Conservation (phyloP, 2,329 filamentous ascomycete genomes). For the Pseudogymnoascus verrucosus region DNA sequence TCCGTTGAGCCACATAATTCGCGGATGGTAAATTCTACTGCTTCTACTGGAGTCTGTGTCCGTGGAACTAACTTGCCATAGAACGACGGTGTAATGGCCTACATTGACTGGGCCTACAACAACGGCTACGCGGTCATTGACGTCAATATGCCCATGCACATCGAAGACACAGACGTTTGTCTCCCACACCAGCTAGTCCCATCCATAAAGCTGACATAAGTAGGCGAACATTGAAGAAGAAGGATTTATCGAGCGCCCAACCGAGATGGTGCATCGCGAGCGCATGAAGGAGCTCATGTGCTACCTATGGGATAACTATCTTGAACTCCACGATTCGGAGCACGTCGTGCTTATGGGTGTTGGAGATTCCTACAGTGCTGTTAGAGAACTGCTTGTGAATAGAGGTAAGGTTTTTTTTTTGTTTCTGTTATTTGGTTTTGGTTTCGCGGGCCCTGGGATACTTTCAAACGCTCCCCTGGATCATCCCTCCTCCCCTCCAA, state of each 20-base stretch:
- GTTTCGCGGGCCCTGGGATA: not conserved
- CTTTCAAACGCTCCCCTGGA: not conserved
- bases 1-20: constrained; percentile 74
- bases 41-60: constrained; percentile 4
- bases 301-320: constrained; percentile 96
- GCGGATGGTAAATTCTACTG: constrained; percentile 62
- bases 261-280: constrained; percentile 9
- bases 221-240: constrained; percentile 1
- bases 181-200: not conserved
- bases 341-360: constrained; percentile 82
- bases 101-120: constrained; percentile 75
- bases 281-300: constrained; percentile 58
- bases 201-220: not conserved
- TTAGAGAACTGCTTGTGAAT: constrained; percentile 72
- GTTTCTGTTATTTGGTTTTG: not conserved
- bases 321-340: constrained; percentile 65
- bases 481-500: not conserved
- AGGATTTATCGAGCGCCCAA: constrained; percentile 27
- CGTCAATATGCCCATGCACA: constrained; percentile 76
- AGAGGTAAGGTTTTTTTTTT: constrained; percentile 46
- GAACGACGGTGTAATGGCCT: constrained; percentile 73
- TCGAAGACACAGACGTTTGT: constrained; percentile 55
- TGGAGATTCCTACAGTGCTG: constrained; percentile 78
- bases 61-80: constrained; percentile 30
- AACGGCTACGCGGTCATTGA: constrained; percentile 80